Evolutionary conservation across 2,329 filamentous ascomycete species (phyloP).

Genomic region (Penicillium sp.): DNA sequence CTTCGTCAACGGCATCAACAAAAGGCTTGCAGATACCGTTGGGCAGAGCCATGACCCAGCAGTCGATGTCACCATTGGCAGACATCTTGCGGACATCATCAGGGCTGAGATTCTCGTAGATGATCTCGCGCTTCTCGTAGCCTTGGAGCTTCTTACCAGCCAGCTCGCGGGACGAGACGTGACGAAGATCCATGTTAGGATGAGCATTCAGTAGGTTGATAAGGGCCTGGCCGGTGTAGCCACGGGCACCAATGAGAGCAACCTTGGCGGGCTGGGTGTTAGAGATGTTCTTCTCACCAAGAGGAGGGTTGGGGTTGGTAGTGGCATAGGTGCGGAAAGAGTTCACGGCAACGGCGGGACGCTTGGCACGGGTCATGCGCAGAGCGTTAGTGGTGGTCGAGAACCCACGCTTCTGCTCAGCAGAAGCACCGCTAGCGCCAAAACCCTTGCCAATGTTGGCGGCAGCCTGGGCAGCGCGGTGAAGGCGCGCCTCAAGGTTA

Average conservation of each 20-base stretch:
- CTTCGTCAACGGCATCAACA: slow-evolving; percentile 79
- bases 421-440: slow-evolving; percentile 46
- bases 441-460: slow-evolving; percentile 52
- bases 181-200: slow-evolving; percentile 81
- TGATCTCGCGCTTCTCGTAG: slow-evolving; percentile 87
- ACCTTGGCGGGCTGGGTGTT: slow-evolving; percentile 76
- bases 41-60: slow-evolving; percentile 96
- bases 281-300: slow-evolving; percentile 82
- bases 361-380: slow-evolving; percentile 34
- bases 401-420: slow-evolving; percentile 65
- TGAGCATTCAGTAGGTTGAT: slow-evolving; percentile 84
- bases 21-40: slow-evolving; percentile 94
- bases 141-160: slow-evolving; percentile 81
- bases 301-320: slow-evolving; percentile 80
- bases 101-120: slow-evolving; percentile 83
- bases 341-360: slow-evolving; percentile 30
- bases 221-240: slow-evolving; percentile 89
- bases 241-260: slow-evolving; percentile 84
- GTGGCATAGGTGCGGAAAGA: slow-evolving; percentile 42
- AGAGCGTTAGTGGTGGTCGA: slow-evolving; percentile 55
- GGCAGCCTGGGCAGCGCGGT: slow-evolving; percentile 70
- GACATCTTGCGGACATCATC: slow-evolving; percentile 87
- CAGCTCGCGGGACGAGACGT: slow-evolving; percentile 92
- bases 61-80: slow-evolving; percentile 79
- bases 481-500: slow-evolving; percentile 82